Evolutionary conservation across 208 protist genomes (phyloP).

Genomic region (Balamuthia mandrillaris): DNA sequence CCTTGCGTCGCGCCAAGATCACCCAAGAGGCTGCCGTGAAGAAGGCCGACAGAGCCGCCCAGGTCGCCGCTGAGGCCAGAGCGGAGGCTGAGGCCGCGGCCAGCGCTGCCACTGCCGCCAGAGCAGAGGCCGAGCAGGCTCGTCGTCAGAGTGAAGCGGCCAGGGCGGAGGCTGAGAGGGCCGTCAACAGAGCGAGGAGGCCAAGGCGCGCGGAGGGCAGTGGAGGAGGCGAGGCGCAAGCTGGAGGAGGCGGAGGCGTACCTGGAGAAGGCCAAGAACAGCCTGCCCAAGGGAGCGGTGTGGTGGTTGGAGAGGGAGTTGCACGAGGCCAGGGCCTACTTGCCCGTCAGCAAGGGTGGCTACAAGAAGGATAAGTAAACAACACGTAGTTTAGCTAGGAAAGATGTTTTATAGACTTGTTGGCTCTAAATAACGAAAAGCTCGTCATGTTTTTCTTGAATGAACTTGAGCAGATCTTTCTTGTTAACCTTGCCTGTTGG

Average conservation of each 20-base stretch:
- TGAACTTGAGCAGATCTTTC: conserved; percentile 25
- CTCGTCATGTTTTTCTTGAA: not conserved
- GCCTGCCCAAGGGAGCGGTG: not conserved
- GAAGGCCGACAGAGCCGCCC: not conserved
- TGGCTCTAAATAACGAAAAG: no score
- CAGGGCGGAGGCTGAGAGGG: not conserved
- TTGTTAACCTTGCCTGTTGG: conserved; percentile 42
- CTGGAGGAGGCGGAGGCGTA: not conserved
- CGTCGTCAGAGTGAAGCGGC: not conserved
- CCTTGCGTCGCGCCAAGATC: no score
- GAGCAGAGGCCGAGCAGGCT: not conserved
- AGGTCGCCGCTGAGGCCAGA: not conserved
- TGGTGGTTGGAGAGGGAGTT: not conserved
- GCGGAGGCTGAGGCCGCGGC: not conserved
- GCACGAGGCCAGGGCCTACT: not conserved
- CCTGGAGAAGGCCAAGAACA: not conserved
- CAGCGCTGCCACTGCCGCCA: not conserved
- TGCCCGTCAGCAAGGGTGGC: not conserved
- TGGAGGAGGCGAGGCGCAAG: not conserved
- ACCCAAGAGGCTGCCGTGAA: no score
- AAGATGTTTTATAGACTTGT: no score
- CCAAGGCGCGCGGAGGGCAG: not conserved
- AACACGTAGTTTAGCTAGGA: no score
- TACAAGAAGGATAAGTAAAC: no score
- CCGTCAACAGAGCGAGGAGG: not conserved